Evolutionary conservation across 192 early-diverging fungal species (phyloP).

Genomic region (Gigaspora rosea): DNA sequence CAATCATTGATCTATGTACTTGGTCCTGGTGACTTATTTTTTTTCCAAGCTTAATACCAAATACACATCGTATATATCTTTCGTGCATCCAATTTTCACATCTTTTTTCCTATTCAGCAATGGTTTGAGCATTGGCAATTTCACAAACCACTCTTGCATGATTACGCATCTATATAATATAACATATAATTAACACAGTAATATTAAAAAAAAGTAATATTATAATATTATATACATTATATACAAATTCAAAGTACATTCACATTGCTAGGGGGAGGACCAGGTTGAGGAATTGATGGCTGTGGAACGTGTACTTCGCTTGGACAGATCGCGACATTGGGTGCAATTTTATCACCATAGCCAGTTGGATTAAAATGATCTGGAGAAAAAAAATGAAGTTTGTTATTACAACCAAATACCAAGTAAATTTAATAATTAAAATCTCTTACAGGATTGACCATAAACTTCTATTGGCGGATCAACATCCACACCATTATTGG

Average conservation of each 20-base stretch:
- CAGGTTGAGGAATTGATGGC: not conserved
- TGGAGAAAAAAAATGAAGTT: slow-evolving; percentile 9
- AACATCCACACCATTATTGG: not conserved
- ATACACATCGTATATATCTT: slow-evolving; percentile 9
- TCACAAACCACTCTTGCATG: slow-evolving; percentile 18
- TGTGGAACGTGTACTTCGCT: not conserved
- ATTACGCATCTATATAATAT: not conserved
- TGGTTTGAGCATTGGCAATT: slow-evolving; percentile 1
- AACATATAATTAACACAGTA: not conserved
- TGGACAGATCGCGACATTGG: not conserved
- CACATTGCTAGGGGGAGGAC: not conserved
- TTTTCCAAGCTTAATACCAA: slow-evolving; percentile 12
- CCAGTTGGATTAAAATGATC: slow-evolving; percentile 8
- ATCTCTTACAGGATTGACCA: slow-evolving; percentile 28
- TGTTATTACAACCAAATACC: slow-evolving; percentile 3
- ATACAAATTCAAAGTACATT: slow-evolving; percentile 2
- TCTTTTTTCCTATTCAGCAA: not conserved
- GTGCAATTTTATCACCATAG: slow-evolving; percentile 3
- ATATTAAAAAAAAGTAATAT: slow-evolving; percentile 5
- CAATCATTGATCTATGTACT: slow-evolving; percentile 13
- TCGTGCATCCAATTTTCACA: slow-evolving; percentile 16
- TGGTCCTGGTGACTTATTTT: not conserved
- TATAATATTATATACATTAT: slow-evolving; percentile 11
- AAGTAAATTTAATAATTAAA: slow-evolving; percentile 19
- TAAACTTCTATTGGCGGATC: slow-evolving; percentile 2